Base-by-base conservation (phyloP, 192 early-diverging fungal species). In the Diversispora eburnea region DNA sequence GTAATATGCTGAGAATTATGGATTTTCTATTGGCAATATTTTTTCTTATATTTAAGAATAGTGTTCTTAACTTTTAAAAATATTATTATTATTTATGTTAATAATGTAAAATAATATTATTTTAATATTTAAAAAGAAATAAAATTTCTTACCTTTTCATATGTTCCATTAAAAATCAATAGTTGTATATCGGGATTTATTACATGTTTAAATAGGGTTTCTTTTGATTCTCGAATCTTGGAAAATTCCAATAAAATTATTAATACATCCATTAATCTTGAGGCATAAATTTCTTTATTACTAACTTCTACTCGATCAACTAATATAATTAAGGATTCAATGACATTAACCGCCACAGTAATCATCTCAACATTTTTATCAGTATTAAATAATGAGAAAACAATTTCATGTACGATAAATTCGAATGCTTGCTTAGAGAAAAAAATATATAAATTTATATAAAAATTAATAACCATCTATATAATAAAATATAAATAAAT, bases 321-420 rank as follows among this genome's bases (percentile, higher is more conserved):
- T 17, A 70, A 56, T 55, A 13, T 12, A 20, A 52, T 55, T 2
- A 54, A n/a, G 9, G 67, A 70, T 17, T 52, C 52, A 55, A 70
- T 19, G 5, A 70, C 67, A 70, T 70, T 70, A 10, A 70, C 52
- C 0, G 67, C 20, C 33, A 52, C 39, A 5, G 22, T 41, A 19
- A 70, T 13, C 51, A 70, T 70, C 10, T 70, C 67, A 19, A 70
- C 54, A 55, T 41, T 70, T 22, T 19, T 55, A 33, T 67, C 65
- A 25, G 43, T 67, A 42, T 52, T 25, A 25, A 52, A 56, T 42
- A 70, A 55, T 1, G 52, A n/a, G 8, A 70, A 52, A 8, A 70
- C 54, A n/a, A 70, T 33, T 4, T 70, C 51, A n/a, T 54, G 8
- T 55, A 69, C 20, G 22, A 69, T 55, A 22, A 22, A 69, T 55